A percentile compares a stretch with the other conserved stretches of the same genome.
Conservation (phyloP, 306 rosid species). For the Lablab purpureus region DNA sequence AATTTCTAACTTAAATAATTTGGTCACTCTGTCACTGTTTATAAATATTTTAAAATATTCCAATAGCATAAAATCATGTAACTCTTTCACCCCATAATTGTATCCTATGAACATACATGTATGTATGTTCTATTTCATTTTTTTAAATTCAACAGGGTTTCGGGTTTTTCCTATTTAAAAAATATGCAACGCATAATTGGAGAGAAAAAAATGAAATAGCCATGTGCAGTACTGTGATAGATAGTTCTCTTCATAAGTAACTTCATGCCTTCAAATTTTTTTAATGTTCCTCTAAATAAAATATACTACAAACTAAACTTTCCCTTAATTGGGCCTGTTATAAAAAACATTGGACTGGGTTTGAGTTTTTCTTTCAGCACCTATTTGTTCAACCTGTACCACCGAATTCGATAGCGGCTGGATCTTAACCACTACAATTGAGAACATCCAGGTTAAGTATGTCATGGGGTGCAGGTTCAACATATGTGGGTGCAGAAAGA, state of each 20-base stretch:
- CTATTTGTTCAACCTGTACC: no score
- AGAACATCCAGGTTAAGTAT: no score
- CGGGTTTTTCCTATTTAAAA: not conserved
- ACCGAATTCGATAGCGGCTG: no score
- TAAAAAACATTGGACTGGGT: not conserved
- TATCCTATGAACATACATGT: not conserved
- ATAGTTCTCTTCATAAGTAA: not conserved
- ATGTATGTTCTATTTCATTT: not conserved
- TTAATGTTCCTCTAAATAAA: not conserved
- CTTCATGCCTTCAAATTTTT: not conserved
- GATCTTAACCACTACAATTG: no score
- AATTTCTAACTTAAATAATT: no score
- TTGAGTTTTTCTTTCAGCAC: no score
- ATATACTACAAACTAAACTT: not conserved
- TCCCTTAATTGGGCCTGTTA: not conserved
- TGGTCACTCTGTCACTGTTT: no score
- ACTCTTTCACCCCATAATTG: not conserved
- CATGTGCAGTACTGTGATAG: not conserved
- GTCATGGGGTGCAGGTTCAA: no score
- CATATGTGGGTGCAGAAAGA: no score
- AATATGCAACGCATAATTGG: not conserved
- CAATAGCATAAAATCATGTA: no score
- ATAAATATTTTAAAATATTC: no score
- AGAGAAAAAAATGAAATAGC: no score
- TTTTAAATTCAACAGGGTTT: not conserved